Evolutionary conservation across 306 rosid genomes (phyloP).

Genomic region (Prunus kanzakura): DNA sequence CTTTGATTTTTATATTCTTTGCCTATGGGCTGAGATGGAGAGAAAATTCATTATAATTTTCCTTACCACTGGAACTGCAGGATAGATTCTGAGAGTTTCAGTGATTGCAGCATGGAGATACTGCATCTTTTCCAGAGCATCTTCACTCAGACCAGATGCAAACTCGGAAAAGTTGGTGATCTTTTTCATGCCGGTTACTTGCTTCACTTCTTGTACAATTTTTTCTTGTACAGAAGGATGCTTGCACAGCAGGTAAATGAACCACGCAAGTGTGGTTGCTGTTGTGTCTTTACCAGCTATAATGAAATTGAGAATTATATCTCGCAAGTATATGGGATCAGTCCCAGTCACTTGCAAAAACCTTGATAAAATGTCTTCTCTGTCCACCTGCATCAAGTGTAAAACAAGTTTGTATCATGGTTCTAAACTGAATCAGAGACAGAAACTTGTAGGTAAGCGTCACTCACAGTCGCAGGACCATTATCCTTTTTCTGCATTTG

Average conservation of each 20-base stretch:
- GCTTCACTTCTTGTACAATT: constrained; percentile 56
- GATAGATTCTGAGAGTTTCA: constrained; percentile 80
- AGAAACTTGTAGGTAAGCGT: constrained; percentile 2
- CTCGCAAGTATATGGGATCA: constrained; percentile 48
- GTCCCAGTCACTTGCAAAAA: constrained; percentile 44
- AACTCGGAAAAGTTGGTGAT: constrained; percentile 42
- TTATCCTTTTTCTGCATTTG: constrained; percentile 37
- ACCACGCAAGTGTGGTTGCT: constrained; percentile 71
- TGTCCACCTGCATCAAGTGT: constrained; percentile 36
- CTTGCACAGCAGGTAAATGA: constrained; percentile 65
- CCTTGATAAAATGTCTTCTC: constrained; percentile 68
- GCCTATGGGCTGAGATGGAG: not conserved
- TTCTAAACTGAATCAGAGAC: constrained; percentile 7
- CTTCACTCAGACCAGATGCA: constrained; percentile 41
- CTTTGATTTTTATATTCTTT: not conserved
- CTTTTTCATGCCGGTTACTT: constrained; percentile 32
- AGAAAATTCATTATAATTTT: not conserved
- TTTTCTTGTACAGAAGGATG: constrained; percentile 62
- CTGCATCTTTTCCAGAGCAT: constrained; percentile 62
- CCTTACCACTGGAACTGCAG: constrained; percentile 79
- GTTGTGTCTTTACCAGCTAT: constrained; percentile 82
- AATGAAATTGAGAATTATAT: constrained; percentile 61
- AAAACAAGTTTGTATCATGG: constrained; percentile 9
- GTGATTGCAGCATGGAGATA: constrained; percentile 75
- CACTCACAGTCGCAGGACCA: constrained; percentile 52